Evolutionary conservation across 345 rosid genomes (phyloP), one percentile per base, ranked within the genome.

Genomic region (Murraya paniculata): DNA sequence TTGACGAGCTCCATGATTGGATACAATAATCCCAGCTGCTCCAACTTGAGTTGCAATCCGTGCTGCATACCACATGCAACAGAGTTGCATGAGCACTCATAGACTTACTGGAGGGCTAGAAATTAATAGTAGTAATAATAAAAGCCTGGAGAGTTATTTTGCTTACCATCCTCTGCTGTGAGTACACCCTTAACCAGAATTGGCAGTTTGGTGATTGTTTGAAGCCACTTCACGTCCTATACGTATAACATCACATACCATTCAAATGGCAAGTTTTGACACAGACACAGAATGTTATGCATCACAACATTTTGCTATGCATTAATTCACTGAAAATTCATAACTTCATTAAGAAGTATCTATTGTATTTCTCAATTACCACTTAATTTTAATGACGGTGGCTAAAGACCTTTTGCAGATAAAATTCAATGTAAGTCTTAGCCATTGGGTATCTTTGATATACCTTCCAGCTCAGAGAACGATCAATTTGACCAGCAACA

Each of bases 1-100:
- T 74, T 94, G 98, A 50, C 97, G 97, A 76, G 97, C 98, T 74
- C 98, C 97, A 38, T 94, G 98, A 81, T 94, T 94, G 74, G 98
- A 94, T 39, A 94, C 98, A 9, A 92, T 91, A 61, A 94, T 94
- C 59, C 98, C 98, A 4, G 97, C 94, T 78, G 92, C 98, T 55
- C 97, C 97, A 64, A 86, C 88, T 78, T 92, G 90, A 62, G 91
- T 0, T 13, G 95, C 89, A 62, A 92, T 72, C 81, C 90, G 90
- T 76, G 98, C 98, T 94, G 90, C 83, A 79, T 8, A 28, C 56
- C 19, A 71, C 60, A 11, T 59, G 73, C 8, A 72, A 76, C 27
- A 24, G 25, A 28, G 27, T 53, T 14, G 76, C 10, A 62, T 16
- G 35, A 53, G 72, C 16, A 48, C 22, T 38, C 8, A 36, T 13